Evolutionary conservation across 768 basidiomycete species (phyloP), one percentile per base, ranked within the genome.

Genomic region (Russula earlei): DNA sequence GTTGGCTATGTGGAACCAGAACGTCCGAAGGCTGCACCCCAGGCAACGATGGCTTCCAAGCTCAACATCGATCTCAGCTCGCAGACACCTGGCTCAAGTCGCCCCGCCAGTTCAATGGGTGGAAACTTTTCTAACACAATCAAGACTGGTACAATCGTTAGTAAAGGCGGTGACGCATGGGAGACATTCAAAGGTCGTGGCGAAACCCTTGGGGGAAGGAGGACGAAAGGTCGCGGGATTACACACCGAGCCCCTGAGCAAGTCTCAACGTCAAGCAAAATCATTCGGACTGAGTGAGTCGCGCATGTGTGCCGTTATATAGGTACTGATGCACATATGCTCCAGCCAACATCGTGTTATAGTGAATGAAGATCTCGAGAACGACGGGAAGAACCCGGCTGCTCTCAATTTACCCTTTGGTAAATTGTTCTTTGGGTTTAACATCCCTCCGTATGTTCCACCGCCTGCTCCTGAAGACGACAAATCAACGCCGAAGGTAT

Each of bases 151-250:
- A 70, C 77, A 11, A 63, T 72, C 11, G 74, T 90, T 24, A 86
- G 83, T 69, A 89, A 87, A 67, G 87, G 72, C 37, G 87, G 87
- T 14, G 86, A 88, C 62, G 78, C 83, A 49, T 91, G 90, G 87
- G 96, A 98, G 70, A 91, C 86, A 60, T 99, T 99, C 76, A 95
- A 90, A 65, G 96, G 96, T 22, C 85, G 84, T 60, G 96, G 96
- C 24, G 87, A 96, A 70, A 93, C 92, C 3, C 71, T 99, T 5
- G 79, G 75, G 33, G 96, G 96, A 9, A 79, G 94, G 62, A 89
- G 85, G 73, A 94, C 95, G 34, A 98, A 93, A 70, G 96, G 96
- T 29, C 94, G 91, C 65, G 96, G 96, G 1, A 83, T 92, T 61
- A 85, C 81, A 62, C 84, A 85, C 62, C 82, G 90, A 53, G 85